A percentile compares a stretch with the other conserved stretches of the same genome.
These are phyloP conservation scores for Phoenix dactylifera DNA, from an alignment of 176 grass and related monocot genomes.

Conservation along the genomic window DNA sequence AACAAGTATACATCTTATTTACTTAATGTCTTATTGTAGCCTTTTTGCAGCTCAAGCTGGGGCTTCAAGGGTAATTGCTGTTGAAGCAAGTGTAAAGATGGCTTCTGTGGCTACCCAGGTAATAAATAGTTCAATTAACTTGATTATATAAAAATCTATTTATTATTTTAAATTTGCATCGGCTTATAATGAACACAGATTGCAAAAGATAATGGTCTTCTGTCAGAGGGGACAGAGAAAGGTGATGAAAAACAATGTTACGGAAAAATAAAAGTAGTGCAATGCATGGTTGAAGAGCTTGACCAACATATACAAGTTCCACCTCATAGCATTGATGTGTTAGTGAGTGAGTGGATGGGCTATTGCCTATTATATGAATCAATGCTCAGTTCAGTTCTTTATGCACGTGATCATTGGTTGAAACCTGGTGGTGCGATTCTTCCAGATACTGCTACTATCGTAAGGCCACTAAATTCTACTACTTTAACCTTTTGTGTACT, in stretches of 20 bases:
- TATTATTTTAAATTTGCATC: conserved; percentile 8
- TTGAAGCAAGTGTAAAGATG: conserved; percentile 95
- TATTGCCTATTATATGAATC: conserved; percentile 93
- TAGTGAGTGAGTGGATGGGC: conserved; percentile 99
- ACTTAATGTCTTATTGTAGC: conserved; percentile 42
- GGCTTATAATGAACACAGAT: conserved; percentile 38
- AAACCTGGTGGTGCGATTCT: conserved; percentile 90
- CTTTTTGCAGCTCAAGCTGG: conserved; percentile 95
- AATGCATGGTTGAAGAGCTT: conserved; percentile 84
- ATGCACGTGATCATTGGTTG: conserved; percentile 81
- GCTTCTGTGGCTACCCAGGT: conserved; percentile 71
- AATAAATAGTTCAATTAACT: conserved; percentile 1
- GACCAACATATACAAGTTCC: conserved; percentile 49
- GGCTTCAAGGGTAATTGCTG: conserved; percentile 70
- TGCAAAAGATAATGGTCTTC: conserved; percentile 62
- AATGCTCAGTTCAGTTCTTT: conserved; percentile 90
- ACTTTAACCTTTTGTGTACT: neutral
- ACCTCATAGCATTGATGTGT: conserved; percentile 53
- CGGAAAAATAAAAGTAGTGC: conserved; percentile 56
- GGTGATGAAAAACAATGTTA: conserved; percentile 7
- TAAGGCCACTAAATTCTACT: conserved; percentile 26
- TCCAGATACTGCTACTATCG: conserved; percentile 81
- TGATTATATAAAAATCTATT: neutral
- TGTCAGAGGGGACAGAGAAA: conserved; percentile 25
- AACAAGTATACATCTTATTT: neutral